Percentiles rank a stretch among this genome's conserved stretches.
Conservation (phyloP, 148 eudicot genomes). For the Arctostaphylos glauca region DNA sequence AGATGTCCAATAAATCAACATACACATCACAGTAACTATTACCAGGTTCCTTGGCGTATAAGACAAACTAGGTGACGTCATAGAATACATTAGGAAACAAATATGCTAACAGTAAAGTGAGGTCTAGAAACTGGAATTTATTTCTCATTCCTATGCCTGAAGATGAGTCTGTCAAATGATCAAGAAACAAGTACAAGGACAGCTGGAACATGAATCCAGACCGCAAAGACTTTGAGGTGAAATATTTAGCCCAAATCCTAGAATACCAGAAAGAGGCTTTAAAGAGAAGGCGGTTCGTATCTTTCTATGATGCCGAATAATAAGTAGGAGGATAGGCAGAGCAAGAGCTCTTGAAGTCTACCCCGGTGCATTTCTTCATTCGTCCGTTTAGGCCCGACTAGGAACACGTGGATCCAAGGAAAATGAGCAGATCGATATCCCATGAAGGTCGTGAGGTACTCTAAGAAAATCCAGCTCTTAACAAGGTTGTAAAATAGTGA, state of each 20-base stretch:
- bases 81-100: not conserved
- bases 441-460: not conserved
- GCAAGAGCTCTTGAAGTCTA: too few relatives aligned
- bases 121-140: not conserved
- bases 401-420: too few relatives aligned
- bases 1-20: not conserved
- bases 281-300: too few relatives aligned
- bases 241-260: not conserved
- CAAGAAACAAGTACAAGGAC: not conserved
- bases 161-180: not conserved
- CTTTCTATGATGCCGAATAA: too few relatives aligned
- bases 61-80: not conserved
- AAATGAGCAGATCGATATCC: not conserved
- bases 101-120: not conserved
- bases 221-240: not conserved
- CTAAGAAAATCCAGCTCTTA: not conserved
- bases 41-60: not conserved
- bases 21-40: not conserved
- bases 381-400: too few relatives aligned
- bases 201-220: not conserved
- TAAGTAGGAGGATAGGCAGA: too few relatives aligned
- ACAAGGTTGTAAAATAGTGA: not conserved
- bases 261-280: not conserved
- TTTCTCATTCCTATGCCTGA: not conserved
- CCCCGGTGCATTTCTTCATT: too few relatives aligned